Conservation (phyloP, 1,284 basidiomycete genomes). For the Malassezia yamatoensis region DNA sequence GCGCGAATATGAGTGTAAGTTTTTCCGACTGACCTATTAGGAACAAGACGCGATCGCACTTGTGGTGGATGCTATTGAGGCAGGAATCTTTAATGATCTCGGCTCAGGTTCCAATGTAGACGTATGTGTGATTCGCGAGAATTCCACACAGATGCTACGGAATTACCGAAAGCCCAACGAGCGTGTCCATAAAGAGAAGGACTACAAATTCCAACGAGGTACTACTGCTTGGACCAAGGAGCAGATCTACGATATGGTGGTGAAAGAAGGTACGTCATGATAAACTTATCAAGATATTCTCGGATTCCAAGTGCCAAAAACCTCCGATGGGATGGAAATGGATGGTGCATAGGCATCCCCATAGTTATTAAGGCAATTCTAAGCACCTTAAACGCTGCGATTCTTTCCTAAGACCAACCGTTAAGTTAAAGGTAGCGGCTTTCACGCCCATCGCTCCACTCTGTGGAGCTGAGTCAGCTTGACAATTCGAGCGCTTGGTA, state of each 20-base stretch:
- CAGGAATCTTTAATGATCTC: constrained; percentile 98
- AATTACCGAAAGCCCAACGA: constrained; percentile 45
- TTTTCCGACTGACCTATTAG: constrained; percentile 50
- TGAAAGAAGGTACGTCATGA: constrained; percentile 55
- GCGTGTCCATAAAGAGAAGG: constrained; percentile 40
- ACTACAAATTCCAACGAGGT: constrained; percentile 57
- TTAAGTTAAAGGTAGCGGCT: too few species aligned
- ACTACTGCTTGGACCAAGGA: constrained; percentile 57
- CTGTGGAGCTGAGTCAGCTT: too few species aligned
- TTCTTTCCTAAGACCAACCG: too few species aligned
- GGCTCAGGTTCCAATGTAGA: constrained; percentile 97
- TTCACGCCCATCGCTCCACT: too few species aligned
- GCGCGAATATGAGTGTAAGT: constrained; percentile 60
- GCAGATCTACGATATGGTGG: constrained; percentile 40
- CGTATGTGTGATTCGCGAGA: constrained; percentile 68
- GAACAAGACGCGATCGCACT: constrained; percentile 70
- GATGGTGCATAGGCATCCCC: background rate
- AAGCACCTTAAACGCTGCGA: too few species aligned
- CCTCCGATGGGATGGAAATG: constrained; percentile 13
- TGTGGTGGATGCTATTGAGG: constrained; percentile 75
- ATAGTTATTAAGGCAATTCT: background rate
- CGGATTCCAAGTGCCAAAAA: background rate
- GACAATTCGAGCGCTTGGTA: too few species aligned
- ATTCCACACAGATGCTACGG: constrained; percentile 37
- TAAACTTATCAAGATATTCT: constrained; percentile 1